Percentiles rank a stretch among this genome's conserved stretches.
These are phyloP conservation scores for Venturiaceae sp. DNA, from an alignment of 2,329 filamentous ascomycete genomes.

Conservation along the genomic window DNA sequence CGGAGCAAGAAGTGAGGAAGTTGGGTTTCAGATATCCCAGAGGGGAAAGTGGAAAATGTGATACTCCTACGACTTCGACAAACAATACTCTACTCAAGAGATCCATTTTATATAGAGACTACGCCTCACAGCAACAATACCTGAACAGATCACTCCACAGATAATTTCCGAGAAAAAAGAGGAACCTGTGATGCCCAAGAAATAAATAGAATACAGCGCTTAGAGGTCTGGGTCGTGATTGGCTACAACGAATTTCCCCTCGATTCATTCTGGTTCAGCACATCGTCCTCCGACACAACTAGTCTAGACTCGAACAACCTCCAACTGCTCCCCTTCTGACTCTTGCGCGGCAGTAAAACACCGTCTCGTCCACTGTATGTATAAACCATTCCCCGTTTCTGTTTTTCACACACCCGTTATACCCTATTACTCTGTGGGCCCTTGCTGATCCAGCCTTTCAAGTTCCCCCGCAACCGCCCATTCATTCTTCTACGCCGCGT, in stretches of 20 bases:
- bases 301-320: background rate
- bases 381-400: background rate
- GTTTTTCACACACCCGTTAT: background rate
- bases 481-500: background rate
- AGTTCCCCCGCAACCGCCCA: background rate
- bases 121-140: too few species aligned
- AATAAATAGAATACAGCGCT: background rate
- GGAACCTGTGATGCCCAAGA: background rate
- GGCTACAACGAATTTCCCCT: background rate
- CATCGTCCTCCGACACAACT: background rate
- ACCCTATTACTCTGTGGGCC: background rate
- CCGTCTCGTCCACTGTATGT: background rate
- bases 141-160: background rate
- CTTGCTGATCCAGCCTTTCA: slow-evolving; percentile 2
- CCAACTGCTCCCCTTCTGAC: background rate
- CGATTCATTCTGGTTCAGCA: background rate
- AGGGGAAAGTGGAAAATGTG: too few species aligned
- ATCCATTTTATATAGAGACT: too few species aligned
- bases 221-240: background rate
- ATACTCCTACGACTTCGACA: too few species aligned
- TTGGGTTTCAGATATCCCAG: too few species aligned
- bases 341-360: background rate
- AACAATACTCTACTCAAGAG: too few species aligned
- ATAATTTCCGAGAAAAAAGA: background rate
- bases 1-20: too few species aligned